phyloP scores from a whole-genome alignment of 345 rosid species.

The Eucalyptus regnans region DNA sequence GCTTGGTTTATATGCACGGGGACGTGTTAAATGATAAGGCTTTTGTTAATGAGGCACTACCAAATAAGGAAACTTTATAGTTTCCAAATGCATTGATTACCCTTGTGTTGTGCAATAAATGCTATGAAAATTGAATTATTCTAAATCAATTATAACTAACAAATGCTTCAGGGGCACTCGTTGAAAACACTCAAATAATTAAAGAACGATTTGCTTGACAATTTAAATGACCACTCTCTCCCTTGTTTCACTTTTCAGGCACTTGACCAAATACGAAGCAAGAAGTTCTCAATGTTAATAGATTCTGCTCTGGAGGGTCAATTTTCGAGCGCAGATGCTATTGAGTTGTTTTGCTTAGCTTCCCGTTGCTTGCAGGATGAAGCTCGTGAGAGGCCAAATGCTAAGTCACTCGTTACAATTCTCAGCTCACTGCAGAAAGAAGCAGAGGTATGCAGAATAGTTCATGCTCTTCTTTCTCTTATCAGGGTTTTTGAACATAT shows the following conservation, averaged over 20 bases:
- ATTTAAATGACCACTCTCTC: background rate
- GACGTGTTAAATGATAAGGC: background rate
- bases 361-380: slow-evolving; percentile 39
- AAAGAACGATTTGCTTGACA: background rate
- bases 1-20: background rate
- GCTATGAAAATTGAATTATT: background rate
- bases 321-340: slow-evolving; percentile 34
- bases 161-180: background rate
- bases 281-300: slow-evolving; percentile 32
- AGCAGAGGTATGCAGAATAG: slow-evolving; percentile 12
- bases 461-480: background rate
- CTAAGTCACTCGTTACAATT: slow-evolving; percentile 30
- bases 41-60: background rate
- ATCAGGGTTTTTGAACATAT: background rate
- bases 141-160: background rate
- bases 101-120: background rate
- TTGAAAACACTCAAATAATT: background rate
- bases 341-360: slow-evolving; percentile 33
- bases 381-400: slow-evolving; percentile 38
- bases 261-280: slow-evolving; percentile 32
- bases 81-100: background rate
- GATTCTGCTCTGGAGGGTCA: slow-evolving; percentile 42
- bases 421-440: slow-evolving; percentile 35
- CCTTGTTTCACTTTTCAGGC: slow-evolving; percentile 17
- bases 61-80: background rate